Percentiles rank a stretch among this genome's conserved stretches.
Evolutionary conservation across 192 early-diverging fungal genomes (phyloP).

Genomic region (Backusella parvicylindrica): DNA sequence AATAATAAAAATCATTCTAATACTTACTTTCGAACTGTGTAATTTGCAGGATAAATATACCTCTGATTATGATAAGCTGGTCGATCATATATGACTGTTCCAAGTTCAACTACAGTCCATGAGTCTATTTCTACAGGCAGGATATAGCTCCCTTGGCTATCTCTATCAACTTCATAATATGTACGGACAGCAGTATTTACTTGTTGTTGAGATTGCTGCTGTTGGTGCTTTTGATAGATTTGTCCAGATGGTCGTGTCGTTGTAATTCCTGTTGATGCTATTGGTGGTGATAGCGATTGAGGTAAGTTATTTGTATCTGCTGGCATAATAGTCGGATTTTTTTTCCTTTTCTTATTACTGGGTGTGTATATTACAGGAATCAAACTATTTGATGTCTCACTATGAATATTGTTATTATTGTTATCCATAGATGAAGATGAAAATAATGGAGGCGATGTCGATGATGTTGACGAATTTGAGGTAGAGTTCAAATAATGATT

Average conservation of each 20-base stretch:
- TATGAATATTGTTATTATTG: background rate
- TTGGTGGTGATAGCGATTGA: background rate
- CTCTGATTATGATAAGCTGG: slow-evolving; percentile 83
- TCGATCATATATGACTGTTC: slow-evolving; percentile 74
- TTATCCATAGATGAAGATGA: background rate
- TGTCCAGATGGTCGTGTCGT: background rate
- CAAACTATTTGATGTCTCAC: background rate
- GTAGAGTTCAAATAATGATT: background rate
- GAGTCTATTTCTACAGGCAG: slow-evolving; percentile 78
- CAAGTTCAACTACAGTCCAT: slow-evolving; percentile 70
- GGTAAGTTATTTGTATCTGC: background rate
- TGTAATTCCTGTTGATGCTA: background rate
- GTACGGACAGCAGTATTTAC: slow-evolving; percentile 23
- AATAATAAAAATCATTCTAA: background rate
- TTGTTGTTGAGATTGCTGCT: slow-evolving; percentile 8
- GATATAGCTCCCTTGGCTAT: slow-evolving; percentile 64
- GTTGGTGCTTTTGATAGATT: background rate
- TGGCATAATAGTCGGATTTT: slow-evolving; percentile 19
- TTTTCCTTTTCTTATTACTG: slow-evolving; percentile 28
- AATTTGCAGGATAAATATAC: slow-evolving; percentile 92
- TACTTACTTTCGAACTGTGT: slow-evolving; percentile 54
- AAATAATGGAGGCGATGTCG: background rate
- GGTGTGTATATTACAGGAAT: slow-evolving; percentile 23
- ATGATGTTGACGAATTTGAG: background rate
- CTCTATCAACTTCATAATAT: slow-evolving; percentile 44